Evolutionary conservation across 805 yeast genomes (phyloP), one percentile per base, ranked within the genome.

Genomic region (Blastobotrys terrestris): DNA sequence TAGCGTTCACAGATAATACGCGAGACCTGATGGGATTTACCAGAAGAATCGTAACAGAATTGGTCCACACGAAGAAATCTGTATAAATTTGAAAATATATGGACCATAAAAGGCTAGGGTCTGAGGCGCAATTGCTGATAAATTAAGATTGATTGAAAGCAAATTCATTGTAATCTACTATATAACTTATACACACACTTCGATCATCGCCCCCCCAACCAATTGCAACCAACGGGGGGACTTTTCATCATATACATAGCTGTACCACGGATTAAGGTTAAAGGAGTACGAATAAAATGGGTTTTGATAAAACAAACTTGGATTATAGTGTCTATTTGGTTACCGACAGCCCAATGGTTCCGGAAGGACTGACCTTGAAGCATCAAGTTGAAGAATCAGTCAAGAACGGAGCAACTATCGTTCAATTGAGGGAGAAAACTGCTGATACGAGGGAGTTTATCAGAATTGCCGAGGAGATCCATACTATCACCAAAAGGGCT

Each of bases 391-490:
- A 76, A 57, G 73, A 68, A 20, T 80, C 95, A 0, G 71, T 89
- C 35, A 68, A 75, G 3, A 81, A 80, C 50, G 97, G 97, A 2
- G 91, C 80, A 3, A 87, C 95, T 0, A 59, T 89, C 14, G 84
- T 90, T 1, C 97, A 90, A 67, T 71, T 91, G 50, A 78, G 97
- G 49, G 97, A 91, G 63, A 90, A 90, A 66, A 68, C 77, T 1
- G 66, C 81, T 7, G 85, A 79, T 54, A 88, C 97, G 0, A 72
- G 78, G 22, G 83, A 74, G 2, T 89, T 90, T 64, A 73, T 88
- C 19, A 72, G 70, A 42, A 71, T 81, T 44, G 97, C 96, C 0
- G 44, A 60, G 18, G 67, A 69, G 40, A 78, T 90, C 18, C 88
- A 85, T 57, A 70, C 72, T 49, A 58, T 90, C 46, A 87, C 96